These are phyloP conservation scores for Amauroascus niger DNA, from an alignment of 2,329 filamentous ascomycete genomes.

Conservation along the genomic window DNA sequence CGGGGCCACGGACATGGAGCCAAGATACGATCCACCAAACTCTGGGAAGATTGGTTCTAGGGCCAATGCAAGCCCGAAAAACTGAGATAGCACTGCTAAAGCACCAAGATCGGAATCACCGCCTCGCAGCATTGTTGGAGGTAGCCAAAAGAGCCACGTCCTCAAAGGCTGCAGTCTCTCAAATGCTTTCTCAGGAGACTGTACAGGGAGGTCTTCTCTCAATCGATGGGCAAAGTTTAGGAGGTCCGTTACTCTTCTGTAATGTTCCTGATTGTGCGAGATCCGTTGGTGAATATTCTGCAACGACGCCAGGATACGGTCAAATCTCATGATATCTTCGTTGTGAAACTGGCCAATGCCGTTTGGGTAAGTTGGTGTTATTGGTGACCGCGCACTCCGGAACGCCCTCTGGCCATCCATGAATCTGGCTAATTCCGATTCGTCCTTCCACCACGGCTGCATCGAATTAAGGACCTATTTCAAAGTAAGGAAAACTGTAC, in stretches of 20 bases:
- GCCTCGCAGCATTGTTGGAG: conserved; percentile 69
- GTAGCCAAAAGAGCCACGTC: conserved; percentile 94
- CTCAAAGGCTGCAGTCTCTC: conserved; percentile 78
- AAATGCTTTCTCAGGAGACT: conserved; percentile 74
- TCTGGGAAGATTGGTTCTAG: conserved; percentile 88
- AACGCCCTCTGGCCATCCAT: conserved; percentile 35
- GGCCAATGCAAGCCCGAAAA: conserved; percentile 78
- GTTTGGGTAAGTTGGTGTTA: conserved; percentile 26
- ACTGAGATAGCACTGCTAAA: conserved; percentile 75
- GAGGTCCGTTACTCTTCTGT: conserved; percentile 58
- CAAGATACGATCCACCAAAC: conserved; percentile 80
- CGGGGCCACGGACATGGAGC: conserved; percentile 65
- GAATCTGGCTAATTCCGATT: conserved; percentile 53
- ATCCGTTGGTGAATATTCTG: conserved; percentile 50
- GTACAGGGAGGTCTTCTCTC: conserved; percentile 58
- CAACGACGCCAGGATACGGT: conserved; percentile 57
- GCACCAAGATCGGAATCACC: conserved; percentile 66
- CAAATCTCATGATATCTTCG: conserved; percentile 60
- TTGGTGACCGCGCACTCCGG: conserved; percentile 27
- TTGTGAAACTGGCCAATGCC: conserved; percentile 35
- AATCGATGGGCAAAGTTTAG: conserved; percentile 63
- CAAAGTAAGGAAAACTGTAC: background rate
- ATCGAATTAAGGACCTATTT: conserved; percentile 75
- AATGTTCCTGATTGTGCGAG: conserved; percentile 59
- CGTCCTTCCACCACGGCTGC: conserved; percentile 74